Base-by-base conservation (phyloP, 1,284 basidiomycete species). In the Farysia itapuensis region DNA sequence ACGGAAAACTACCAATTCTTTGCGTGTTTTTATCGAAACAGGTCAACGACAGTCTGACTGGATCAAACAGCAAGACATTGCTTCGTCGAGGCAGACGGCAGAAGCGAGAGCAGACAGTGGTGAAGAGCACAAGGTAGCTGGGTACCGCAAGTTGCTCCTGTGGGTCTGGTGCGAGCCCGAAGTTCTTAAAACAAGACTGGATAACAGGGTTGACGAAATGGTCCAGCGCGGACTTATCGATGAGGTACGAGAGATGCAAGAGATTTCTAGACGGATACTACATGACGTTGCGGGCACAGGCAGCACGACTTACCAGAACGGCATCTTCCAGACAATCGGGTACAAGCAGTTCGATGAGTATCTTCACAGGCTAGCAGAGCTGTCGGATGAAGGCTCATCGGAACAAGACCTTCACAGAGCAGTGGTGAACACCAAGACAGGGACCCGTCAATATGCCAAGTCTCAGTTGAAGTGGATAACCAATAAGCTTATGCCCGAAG, bases 271-370 rank as follows among this genome's bases (percentile, higher is more conserved):
- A 11, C 8, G 8, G 0, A 29, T 63, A 26, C 16, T 51, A 2
- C 31, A 49, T 28, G 36, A 51, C 2, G 19, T 35, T 6, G 13
- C 22, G 9, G 6, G 6, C 8, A 3, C 42, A 38, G 9, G 34
- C 39, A 3, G 52, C 23, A 16, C 11, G 16, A 88, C 86, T 0
- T 58, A 52, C 30, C 48, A 56, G 23, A 77, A 84, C 1, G 94
- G 94, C 0, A 89, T 98, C 44, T 96, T 89, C 75, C 95, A 99
- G 77, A 85, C 90, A 0, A 98, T 99, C 40, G 94, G 93, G 1
- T 96, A 89, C 79, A 89, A 86, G 75, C 92, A 96, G 77, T 96
- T 97, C 59, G 81, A 84, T 59, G 77, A 80, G 14, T 90, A 86
- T 64, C 79, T 88, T 43, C 71, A 36, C 78, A 77, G 16, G 77